Conservation (phyloP, 371 early-diverging fungal species). For the Conidiobolus incongruus region DNA sequence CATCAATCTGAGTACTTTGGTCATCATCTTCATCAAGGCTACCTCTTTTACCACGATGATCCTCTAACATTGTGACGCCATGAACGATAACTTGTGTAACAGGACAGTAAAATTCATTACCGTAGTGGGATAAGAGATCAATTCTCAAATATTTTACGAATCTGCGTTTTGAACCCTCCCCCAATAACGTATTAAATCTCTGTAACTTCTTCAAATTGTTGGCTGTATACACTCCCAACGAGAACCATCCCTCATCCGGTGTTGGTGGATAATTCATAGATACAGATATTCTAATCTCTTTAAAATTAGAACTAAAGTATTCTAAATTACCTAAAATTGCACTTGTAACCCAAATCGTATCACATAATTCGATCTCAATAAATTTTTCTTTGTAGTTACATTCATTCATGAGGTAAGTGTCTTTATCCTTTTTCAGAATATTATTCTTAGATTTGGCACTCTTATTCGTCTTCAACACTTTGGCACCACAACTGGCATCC, state of each 20-base stretch:
- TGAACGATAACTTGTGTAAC: conserved; percentile 66
- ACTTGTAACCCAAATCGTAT: conserved; percentile 77
- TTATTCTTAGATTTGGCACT: conserved; percentile 60
- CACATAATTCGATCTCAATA: conserved; percentile 81
- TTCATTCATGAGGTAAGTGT: conserved; percentile 77
- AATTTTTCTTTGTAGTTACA: conserved; percentile 50
- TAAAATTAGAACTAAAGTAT: conserved; percentile 86
- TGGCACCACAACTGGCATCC: conserved; percentile 82
- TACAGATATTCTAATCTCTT: conserved; percentile 57
- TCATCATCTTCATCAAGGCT: background rate
- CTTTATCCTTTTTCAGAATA: conserved; percentile 73
- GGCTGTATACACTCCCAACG: conserved; percentile 61
- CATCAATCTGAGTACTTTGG: background rate
- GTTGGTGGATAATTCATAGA: conserved; percentile 64
- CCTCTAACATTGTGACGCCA: conserved; percentile 83
- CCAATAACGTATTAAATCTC: conserved; percentile 12
- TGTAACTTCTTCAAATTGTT: conserved; percentile 67
- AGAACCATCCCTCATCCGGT: conserved; percentile 40
- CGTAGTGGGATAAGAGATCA: conserved; percentile 76
- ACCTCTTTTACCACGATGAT: conserved; percentile 37
- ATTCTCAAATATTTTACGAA: conserved; percentile 74
- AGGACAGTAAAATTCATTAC: conserved; percentile 85
- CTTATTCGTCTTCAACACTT: conserved; percentile 56
- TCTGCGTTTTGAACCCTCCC: conserved; percentile 22
- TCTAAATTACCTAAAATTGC: conserved; percentile 84